Percentiles rank a stretch among this genome's conserved stretches.
Evolutionary conservation across 2,329 filamentous ascomycete genomes (phyloP).

Genomic region (Massarina eburnea): DNA sequence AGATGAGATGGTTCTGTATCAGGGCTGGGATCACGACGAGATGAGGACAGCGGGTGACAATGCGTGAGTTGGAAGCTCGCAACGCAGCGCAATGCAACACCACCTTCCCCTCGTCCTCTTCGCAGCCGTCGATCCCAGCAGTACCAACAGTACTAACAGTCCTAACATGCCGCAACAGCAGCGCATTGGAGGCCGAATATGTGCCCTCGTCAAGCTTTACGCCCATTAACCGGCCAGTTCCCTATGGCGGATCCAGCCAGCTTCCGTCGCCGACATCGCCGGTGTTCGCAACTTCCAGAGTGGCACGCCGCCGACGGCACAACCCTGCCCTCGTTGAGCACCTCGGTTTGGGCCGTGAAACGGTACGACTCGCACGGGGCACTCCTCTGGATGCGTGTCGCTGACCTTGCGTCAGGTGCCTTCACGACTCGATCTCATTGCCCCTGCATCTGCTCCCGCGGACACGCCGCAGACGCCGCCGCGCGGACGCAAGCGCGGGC

Average conservation of each 20-base stretch:
- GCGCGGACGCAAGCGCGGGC: constrained; percentile 15
- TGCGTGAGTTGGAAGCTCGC: constrained; percentile 24
- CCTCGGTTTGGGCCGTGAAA: constrained; percentile 22
- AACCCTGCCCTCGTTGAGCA: constrained; percentile 32
- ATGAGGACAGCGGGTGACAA: constrained; percentile 12
- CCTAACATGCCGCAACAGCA: constrained; percentile 1
- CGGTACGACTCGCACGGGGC: too few species aligned
- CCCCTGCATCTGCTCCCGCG: constrained; percentile 6
- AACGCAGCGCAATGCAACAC: constrained; percentile 13
- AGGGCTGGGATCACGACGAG: constrained; percentile 5
- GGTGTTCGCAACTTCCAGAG: constrained; percentile 3
- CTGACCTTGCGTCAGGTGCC: too few species aligned
- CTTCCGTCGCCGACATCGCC: constrained; percentile 15
- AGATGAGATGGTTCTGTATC: constrained; percentile 6
- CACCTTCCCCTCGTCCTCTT: constrained; percentile 1
- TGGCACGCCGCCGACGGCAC: constrained; percentile 8
- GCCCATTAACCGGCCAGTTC: constrained; percentile 24
- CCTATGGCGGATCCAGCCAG: too few species aligned
- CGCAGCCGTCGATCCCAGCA: background rate
- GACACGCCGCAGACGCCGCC: constrained; percentile 5
- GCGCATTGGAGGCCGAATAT: constrained; percentile 1
- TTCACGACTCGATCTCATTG: constrained; percentile 19
- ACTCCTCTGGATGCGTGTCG: too few species aligned
- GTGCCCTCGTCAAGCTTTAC: constrained; percentile 24
- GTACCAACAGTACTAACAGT: too few species aligned